Evolutionary conservation across 345 rosid genomes (phyloP), one percentile per base, ranked within the genome.

Genomic region (Linum tenue): DNA sequence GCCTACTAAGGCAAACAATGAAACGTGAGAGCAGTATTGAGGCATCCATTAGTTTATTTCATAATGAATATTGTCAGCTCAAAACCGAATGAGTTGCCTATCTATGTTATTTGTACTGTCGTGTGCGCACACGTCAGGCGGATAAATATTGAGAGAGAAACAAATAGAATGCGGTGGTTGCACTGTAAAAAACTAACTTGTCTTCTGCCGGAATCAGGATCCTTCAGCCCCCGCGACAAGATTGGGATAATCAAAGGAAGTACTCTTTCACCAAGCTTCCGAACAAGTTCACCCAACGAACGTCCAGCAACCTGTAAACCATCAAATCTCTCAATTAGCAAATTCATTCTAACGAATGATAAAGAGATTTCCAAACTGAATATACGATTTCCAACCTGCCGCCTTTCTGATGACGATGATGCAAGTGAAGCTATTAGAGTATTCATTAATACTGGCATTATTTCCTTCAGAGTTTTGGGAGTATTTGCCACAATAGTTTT

Each of bases 251-350:
- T 94, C 76, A 82, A 74, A 70, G 99, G 99, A 81, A 94, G 99
- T 64, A 94, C 99, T 88, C 96, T 90, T 77, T 94, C 99, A 72
- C 99, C 99, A 73, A 94, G 99, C 82, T 94, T 94, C 80, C 95
- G 80, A 44, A 94, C 99, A 71, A 94, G 91, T 81, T 94, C 99
- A 76, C 99, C 99, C 72, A 94, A 76, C 56, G 99, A 69, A 69
- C 99, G 80, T 64, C 85, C 99, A 68, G 99, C 97, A 75, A 84
- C 96, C 99, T 94, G 65, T 41, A 77, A 17, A 31, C 63, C 16
- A 69, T 41, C 3, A 37, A 35, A 59, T 7, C 35, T 42, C 17
- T 10, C 37, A 39, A 59, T 63, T 2, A 39, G 31, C 11, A 61
- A 58, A 51, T 16, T 7, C 38, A 63, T 11, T 4, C 15, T 10